Percentiles rank a stretch among this genome's conserved stretches.
phyloP scores from a whole-genome alignment of 75 land plant species.

The Isoetes taiwanensis region DNA sequence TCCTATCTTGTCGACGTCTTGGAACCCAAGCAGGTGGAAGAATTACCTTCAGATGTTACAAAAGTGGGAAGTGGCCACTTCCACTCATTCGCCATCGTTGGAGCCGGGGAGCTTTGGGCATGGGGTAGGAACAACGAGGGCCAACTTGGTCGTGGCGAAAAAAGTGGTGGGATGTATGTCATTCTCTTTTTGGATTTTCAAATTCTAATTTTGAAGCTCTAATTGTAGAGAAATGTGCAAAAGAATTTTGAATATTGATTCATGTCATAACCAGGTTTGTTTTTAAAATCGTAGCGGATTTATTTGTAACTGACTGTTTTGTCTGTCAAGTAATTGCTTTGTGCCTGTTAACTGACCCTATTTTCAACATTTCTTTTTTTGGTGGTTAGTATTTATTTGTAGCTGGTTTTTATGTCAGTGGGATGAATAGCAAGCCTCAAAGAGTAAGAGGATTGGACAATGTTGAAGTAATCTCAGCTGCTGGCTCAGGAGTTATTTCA shows the following conservation, averaged over 20 bases:
- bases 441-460: constrained; percentile 57
- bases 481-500: constrained; percentile 87
- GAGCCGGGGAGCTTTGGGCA: constrained; percentile 59
- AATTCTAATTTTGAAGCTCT: too few species aligned
- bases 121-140: constrained; percentile 89
- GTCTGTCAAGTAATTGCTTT: too few species aligned
- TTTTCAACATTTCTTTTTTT: too few species aligned
- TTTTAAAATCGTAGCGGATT: too few species aligned
- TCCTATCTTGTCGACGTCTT: constrained; percentile 42
- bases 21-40: constrained; percentile 48
- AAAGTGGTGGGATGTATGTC: not conserved
- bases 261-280: too few species aligned
- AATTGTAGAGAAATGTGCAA: too few species aligned
- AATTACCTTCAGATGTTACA: constrained; percentile 39
- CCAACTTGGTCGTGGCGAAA: constrained; percentile 62
- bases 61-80: constrained; percentile 72
- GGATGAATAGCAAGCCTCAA: constrained; percentile 43
- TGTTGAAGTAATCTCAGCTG: constrained; percentile 45
- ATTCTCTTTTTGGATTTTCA: too few species aligned
- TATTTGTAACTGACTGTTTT: too few species aligned
- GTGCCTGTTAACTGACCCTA: too few species aligned
- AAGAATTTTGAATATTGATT: too few species aligned
- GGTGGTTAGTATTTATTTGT: too few species aligned
- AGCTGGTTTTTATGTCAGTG: too few species aligned
- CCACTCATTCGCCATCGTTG: constrained; percentile 72